Conservation (phyloP, 2,329 filamentous ascomycete species). For the Pseudophaeomoniella oleicola region DNA sequence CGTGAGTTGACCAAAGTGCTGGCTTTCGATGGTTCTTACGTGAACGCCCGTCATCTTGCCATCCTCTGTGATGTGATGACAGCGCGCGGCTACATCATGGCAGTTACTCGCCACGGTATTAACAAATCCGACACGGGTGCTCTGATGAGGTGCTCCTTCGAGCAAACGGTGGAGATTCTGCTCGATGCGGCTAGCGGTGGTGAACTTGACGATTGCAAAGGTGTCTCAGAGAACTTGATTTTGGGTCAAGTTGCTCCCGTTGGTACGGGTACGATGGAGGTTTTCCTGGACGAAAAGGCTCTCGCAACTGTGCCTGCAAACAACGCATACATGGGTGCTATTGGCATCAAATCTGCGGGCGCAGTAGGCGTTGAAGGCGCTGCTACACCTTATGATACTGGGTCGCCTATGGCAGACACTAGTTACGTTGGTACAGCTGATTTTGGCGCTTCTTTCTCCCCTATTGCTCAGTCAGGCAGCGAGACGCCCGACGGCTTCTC, state of each 20-base stretch:
- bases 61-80: conserved; percentile 97
- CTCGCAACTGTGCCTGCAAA: conserved; percentile 88
- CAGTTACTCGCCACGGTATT: conserved; percentile 95
- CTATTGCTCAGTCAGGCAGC: conserved; percentile 56
- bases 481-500: conserved; percentile 43
- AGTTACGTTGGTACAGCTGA: conserved; percentile 48
- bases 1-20: conserved; percentile 83
- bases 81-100: conserved; percentile 81
- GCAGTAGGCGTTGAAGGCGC: conserved; percentile 53
- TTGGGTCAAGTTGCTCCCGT: conserved; percentile 92
- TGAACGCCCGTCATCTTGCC: conserved; percentile 95
- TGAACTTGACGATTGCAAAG: conserved; percentile 92
- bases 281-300: conserved; percentile 88
- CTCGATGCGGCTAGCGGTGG: conserved; percentile 88
- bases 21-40: conserved; percentile 97
- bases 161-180: conserved; percentile 96
- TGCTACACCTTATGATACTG: conserved; percentile 80
- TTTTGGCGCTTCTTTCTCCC: conserved; percentile 52
- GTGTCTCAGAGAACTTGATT: conserved; percentile 98
- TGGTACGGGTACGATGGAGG: conserved; percentile 91
- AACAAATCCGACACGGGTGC: conserved; percentile 96
- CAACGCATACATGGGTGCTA: conserved; percentile 70
- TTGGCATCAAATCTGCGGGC: conserved; percentile 47
- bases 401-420: conserved; percentile 47
- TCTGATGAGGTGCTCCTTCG: conserved; percentile 97